Base-by-base conservation (phyloP, 208 protist species). In the Wallacemonas rigidus region DNA sequence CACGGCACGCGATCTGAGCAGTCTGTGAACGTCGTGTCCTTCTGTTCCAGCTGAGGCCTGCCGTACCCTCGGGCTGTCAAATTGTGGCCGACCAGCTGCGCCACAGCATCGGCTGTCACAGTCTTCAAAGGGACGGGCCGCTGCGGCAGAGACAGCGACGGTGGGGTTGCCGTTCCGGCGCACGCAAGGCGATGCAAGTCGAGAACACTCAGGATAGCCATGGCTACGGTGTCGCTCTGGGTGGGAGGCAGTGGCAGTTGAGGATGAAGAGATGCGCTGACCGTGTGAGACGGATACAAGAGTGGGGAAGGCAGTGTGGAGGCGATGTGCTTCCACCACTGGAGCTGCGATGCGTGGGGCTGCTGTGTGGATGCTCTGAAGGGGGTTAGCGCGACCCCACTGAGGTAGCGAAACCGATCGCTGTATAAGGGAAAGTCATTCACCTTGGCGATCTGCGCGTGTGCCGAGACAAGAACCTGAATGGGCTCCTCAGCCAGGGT, bases 241-340 rank as follows among this genome's bases (percentile, higher is more conserved):
- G 1, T 8, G 35, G 48, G 53, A 47, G 53, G 43, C 15, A 12
- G 47, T 5, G 45, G 36, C 35, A 76, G 36, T 2, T 61, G 38
- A 11, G 44, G 17, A 47, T 77, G 50, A 17, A 67, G 36, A 5
- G 7, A 15, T 15, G 85, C 35, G n/a, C 48, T 60, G 2, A 80
- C 26, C 39, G 54, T 63, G 71, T 89, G 84, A 48, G 76, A 71
- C 3, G 84, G 84, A 57, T 86, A 84, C 38, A 86, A 71, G 1
- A 76, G 65, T 2, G 77, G 74, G 14, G 62, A 70, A 26, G 64
- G 57, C 36, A 74, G 75, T 40, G 64, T 44, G 7, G 35, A 12
- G 2, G 73, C 75, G 1, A 86, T 55, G 51, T 85, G 51, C 2
- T 36, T 6, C 9, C 77, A 73, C 83, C 83, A 88, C 54, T 65